Conservation (phyloP, 768 basidiomycete genomes). For the Mrakia gelida region DNA sequence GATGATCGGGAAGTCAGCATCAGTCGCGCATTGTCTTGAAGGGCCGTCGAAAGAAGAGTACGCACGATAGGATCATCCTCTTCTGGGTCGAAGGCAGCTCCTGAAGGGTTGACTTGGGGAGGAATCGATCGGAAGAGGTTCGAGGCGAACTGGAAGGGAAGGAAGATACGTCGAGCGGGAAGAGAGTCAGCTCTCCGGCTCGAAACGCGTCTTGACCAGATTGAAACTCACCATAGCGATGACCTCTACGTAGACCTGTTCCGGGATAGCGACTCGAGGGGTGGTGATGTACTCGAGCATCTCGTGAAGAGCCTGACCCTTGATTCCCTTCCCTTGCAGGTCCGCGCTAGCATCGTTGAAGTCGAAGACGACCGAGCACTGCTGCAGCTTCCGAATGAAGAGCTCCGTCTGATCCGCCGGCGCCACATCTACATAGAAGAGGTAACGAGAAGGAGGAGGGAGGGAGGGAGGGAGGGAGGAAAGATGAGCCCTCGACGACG, state of each 20-base stretch:
- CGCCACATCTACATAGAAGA: conserved; percentile 64
- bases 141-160: conserved; percentile 69
- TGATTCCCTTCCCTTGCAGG: conserved; percentile 95
- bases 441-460: background rate
- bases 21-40: no score
- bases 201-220: no score
- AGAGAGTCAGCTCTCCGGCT: background rate
- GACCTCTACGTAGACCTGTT: conserved; percentile 97
- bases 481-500: background rate
- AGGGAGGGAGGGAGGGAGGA: background rate
- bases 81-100: conserved; percentile 98
- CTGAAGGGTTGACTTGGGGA: conserved; percentile 95
- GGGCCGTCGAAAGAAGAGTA: no score
- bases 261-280: conserved; percentile 91
- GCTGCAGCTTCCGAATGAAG: conserved; percentile 90
- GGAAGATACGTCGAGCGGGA: background rate
- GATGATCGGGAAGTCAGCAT: no score
- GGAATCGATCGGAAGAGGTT: conserved; percentile 99
- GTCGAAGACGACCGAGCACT: conserved; percentile 95
- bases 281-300: conserved; percentile 99
- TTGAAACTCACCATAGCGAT: conserved; percentile 73
- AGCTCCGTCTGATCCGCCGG: conserved; percentile 80
- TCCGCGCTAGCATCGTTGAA: conserved; percentile 97
- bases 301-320: conserved; percentile 94
- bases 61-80: conserved; percentile 93